phyloP scores from a whole-genome alignment of 2,329 filamentous ascomycete species.

The Colletotrichum kahawae region DNA sequence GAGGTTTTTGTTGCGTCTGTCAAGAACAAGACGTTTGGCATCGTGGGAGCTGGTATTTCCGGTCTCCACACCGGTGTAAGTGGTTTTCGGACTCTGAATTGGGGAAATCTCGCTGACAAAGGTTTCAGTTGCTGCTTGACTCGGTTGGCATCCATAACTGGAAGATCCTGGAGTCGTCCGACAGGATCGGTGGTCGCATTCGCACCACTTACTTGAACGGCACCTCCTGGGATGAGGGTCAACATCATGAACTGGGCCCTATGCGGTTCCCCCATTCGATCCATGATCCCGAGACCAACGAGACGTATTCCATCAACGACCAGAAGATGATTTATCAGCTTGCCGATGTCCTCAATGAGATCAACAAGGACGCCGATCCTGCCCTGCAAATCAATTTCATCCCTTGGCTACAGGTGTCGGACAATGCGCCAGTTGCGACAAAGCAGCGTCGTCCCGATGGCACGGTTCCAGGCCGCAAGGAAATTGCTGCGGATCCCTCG shows the following conservation, averaged over 20 bases:
- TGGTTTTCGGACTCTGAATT: neutral
- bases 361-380: conserved; percentile 36
- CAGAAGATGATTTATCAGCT: conserved; percentile 48
- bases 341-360: conserved; percentile 41
- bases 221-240: conserved; percentile 30
- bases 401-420: conserved; percentile 41
- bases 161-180: conserved; percentile 47
- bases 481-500: conserved; percentile 26
- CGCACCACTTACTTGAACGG: conserved; percentile 46
- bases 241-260: conserved; percentile 43
- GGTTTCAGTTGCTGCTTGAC: conserved; percentile 39
- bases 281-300: conserved; percentile 43
- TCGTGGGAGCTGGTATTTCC: conserved; percentile 44
- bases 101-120: neutral
- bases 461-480: conserved; percentile 27
- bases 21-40: conserved; percentile 32
- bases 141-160: conserved; percentile 48
- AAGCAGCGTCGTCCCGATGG: conserved; percentile 31
- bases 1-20: conserved; percentile 24
- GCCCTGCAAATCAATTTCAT: conserved; percentile 43
- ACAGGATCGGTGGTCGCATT: conserved; percentile 46
- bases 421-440: conserved; percentile 34
- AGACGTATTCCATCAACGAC: conserved; percentile 45
- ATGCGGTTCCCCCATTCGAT: conserved; percentile 48
- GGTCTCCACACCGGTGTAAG: conserved; percentile 32